phyloP scores from a whole-genome alignment of 139 green algal genomes.

The Chlamydomonas urium region DNA sequence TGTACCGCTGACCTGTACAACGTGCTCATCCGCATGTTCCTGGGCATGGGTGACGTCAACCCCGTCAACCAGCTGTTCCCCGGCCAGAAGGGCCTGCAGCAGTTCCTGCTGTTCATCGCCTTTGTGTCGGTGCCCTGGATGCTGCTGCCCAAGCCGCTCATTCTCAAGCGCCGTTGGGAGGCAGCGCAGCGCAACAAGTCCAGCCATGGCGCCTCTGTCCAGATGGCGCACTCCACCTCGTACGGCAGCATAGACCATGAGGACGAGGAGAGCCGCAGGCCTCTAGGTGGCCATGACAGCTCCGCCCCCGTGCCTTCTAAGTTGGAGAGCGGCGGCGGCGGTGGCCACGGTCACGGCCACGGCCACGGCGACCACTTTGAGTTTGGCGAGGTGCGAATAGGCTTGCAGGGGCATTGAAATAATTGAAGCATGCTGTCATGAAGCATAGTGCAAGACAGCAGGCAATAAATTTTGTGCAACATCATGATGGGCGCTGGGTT shows the following conservation, averaged over 20 bases:
- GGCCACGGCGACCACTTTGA: conserved; percentile 70
- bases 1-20: conserved; percentile 92
- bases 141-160: conserved; percentile 95
- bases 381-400: conserved; percentile 68
- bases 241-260: too few species aligned
- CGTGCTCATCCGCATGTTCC: conserved; percentile 99
- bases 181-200: conserved; percentile 9
- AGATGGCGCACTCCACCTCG: background rate
- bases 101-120: conserved; percentile 76
- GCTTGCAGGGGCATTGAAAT: background rate
- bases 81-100: conserved; percentile 42
- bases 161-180: conserved; percentile 83
- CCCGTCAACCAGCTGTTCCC: conserved; percentile 39
- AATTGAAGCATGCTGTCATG: background rate
- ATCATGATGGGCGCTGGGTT: background rate
- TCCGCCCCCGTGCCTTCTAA: background rate
- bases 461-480: too few species aligned
- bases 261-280: background rate
- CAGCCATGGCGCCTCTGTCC: background rate
- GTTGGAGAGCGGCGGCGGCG: background rate
- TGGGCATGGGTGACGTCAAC: conserved; percentile 54
- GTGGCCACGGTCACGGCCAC: conserved; percentile 25
- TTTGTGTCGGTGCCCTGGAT: conserved; percentile 92
- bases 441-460: conserved; percentile 28
- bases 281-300: background rate